Percentiles rank a stretch among this genome's conserved stretches.
Evolutionary conservation across 1,284 basidiomycete species (phyloP).

Genomic region (Clitocybe nebularis): DNA sequence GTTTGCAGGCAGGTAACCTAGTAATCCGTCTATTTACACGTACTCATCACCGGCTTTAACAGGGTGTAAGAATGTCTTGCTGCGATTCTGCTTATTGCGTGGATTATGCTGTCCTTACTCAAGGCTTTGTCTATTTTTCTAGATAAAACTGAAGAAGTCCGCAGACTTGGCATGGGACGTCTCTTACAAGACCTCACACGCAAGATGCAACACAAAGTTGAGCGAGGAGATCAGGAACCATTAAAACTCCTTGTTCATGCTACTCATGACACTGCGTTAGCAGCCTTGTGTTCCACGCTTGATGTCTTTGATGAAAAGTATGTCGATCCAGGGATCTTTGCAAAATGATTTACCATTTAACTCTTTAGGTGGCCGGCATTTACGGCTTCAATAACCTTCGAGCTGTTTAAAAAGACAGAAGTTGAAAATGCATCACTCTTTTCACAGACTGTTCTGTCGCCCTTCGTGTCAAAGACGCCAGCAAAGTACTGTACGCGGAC

Average conservation of each 20-base stretch:
- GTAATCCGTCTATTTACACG: not conserved
- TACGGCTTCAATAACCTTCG: constrained; percentile 69
- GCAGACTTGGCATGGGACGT: constrained; percentile 74
- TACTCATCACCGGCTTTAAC: constrained; percentile 1
- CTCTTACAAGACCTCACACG: constrained; percentile 59
- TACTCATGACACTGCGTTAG: constrained; percentile 77
- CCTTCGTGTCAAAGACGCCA: constrained; percentile 22
- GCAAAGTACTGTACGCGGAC: constrained; percentile 49
- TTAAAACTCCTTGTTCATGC: constrained; percentile 65
- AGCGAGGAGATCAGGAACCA: constrained; percentile 39
- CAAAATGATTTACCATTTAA: not conserved
- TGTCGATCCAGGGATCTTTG: constrained; percentile 14
- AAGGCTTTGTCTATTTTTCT: constrained; percentile 3
- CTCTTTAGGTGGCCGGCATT: constrained; percentile 66
- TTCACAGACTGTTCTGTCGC: constrained; percentile 33
- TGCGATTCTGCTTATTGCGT: not conserved
- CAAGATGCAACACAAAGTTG: constrained; percentile 58
- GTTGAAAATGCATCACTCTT: constrained; percentile 21
- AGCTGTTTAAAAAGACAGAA: constrained; percentile 52
- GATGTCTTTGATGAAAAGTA: constrained; percentile 76
- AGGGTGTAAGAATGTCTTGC: constrained; percentile 35
- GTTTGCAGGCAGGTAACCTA: constrained; percentile 55
- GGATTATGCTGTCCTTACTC: not conserved
- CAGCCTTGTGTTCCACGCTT: constrained; percentile 63
- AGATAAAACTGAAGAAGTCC: constrained; percentile 75